Evolutionary conservation across 2,329 filamentous ascomycete species (phyloP).

Genomic region (Aaosphaeria pasadenensis): DNA sequence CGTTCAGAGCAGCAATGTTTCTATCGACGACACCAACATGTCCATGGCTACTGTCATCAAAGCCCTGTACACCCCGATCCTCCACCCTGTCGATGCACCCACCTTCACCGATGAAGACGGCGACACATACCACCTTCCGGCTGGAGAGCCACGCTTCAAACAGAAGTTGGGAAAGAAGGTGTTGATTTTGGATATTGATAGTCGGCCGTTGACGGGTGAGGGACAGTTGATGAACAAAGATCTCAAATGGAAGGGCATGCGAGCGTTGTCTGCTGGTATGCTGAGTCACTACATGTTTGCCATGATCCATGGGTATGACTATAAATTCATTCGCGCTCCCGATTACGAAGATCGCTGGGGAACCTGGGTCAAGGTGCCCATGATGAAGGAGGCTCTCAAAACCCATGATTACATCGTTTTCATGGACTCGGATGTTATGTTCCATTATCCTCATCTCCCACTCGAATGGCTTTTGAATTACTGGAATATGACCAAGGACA

Average conservation of each 20-base stretch:
- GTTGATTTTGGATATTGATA: slow-evolving; percentile 38
- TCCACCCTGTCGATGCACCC: slow-evolving; percentile 32
- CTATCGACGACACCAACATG: slow-evolving; percentile 8
- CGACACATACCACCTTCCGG: slow-evolving; percentile 24
- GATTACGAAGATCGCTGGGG: slow-evolving; percentile 42
- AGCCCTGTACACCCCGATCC: slow-evolving; percentile 33
- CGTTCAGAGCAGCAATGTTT: slow-evolving; percentile 1
- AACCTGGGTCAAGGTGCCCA: slow-evolving; percentile 51
- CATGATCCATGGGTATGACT: slow-evolving; percentile 50
- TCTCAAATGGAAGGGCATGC: slow-evolving; percentile 37
- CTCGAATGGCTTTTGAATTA: slow-evolving; percentile 52
- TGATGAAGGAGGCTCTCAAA: slow-evolving; percentile 42
- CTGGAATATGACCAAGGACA: slow-evolving; percentile 47
- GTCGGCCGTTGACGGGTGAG: slow-evolving; percentile 29
- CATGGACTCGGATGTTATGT: slow-evolving; percentile 50
- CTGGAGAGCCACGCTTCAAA: slow-evolving; percentile 29
- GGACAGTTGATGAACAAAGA: slow-evolving; percentile 36
- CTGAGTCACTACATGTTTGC: slow-evolving; percentile 39
- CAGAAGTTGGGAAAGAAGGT: slow-evolving; percentile 36
- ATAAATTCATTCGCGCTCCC: slow-evolving; percentile 46
- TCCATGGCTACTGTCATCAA: slow-evolving; percentile 37
- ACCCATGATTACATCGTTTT: slow-evolving; percentile 46
- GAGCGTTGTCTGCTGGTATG: slow-evolving; percentile 36
- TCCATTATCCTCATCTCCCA: slow-evolving; percentile 47
- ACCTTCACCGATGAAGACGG: slow-evolving; percentile 40